A percentile compares a stretch with the other conserved stretches of the same genome.
Evolutionary conservation across 139 green algal genomes (phyloP).

Genomic region (Desmodesmus armatus): DNA sequence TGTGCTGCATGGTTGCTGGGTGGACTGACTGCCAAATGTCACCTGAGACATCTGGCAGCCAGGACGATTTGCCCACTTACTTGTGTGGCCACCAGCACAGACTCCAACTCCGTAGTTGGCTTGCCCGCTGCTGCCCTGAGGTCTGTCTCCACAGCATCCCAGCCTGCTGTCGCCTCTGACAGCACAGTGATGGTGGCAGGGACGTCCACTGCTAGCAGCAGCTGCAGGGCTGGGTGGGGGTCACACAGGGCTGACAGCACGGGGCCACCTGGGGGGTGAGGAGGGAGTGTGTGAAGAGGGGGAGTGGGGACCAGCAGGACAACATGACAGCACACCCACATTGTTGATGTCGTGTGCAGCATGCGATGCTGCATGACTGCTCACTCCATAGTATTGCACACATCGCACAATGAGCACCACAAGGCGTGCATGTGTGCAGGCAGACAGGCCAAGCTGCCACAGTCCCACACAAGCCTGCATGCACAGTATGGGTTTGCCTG

Average conservation of each 20-base stretch:
- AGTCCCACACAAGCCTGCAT: too few relatives aligned
- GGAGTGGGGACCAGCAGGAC: background rate
- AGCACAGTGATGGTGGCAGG: conserved; percentile 57
- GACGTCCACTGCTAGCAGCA: conserved; percentile 62
- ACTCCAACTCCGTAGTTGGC: conserved; percentile 49
- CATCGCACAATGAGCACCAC: too few relatives aligned
- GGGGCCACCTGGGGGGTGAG: background rate
- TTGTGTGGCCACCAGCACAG: conserved; percentile 62
- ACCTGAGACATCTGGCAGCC: too few relatives aligned
- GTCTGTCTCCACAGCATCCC: conserved; percentile 72
- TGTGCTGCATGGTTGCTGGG: background rate
- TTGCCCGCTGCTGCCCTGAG: conserved; percentile 59
- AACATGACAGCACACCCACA: too few relatives aligned
- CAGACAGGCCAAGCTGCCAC: too few relatives aligned
- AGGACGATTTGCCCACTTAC: conserved; percentile 27
- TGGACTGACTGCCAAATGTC: background rate
- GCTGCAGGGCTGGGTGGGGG: conserved; percentile 48
- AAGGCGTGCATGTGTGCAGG: too few relatives aligned
- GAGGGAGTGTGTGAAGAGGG: background rate
- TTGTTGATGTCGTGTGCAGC: too few relatives aligned
- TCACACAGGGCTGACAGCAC: conserved; percentile 19
- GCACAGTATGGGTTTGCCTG: too few relatives aligned
- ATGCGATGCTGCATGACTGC: too few relatives aligned
- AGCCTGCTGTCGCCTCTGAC: conserved; percentile 57
- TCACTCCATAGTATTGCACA: too few relatives aligned